A percentile compares a stretch with the other conserved stretches of the same genome.
Evolutionary conservation across 2,329 filamentous ascomycete genomes (phyloP).

Genomic region (Sarocladiaceae sp.): DNA sequence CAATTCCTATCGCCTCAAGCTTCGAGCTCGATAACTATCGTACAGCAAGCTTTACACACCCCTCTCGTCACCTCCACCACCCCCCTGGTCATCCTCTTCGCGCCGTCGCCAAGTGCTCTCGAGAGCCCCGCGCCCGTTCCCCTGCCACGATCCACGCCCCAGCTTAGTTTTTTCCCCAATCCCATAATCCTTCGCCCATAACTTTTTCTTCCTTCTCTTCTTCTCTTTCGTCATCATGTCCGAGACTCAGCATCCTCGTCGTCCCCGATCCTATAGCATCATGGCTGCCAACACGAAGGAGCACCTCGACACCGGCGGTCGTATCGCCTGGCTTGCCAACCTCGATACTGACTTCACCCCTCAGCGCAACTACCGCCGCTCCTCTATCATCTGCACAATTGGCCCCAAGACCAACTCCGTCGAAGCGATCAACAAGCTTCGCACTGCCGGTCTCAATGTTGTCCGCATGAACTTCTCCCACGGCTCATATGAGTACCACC

Average conservation of each 20-base stretch:
- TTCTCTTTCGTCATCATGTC: constrained; percentile 25
- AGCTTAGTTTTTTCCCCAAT: constrained; percentile 8
- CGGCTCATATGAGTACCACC: constrained; percentile 82
- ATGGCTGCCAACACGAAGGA: constrained; percentile 70
- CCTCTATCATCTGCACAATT: constrained; percentile 98
- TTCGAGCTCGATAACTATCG: not conserved
- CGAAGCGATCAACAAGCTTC: constrained; percentile 93
- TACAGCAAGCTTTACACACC: not conserved
- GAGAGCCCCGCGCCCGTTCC: constrained; percentile 5
- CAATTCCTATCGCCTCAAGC: not conserved
- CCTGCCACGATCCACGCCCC: constrained; percentile 9
- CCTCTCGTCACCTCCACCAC: not conserved
- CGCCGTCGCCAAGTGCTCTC: constrained; percentile 6
- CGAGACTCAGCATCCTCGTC: constrained; percentile 21
- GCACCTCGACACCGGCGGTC: constrained; percentile 74
- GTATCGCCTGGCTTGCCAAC: constrained; percentile 60
- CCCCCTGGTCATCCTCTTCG: not conserved
- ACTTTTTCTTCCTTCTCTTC: constrained; percentile 7
- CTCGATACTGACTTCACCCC: constrained; percentile 89
- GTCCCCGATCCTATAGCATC: constrained; percentile 32
- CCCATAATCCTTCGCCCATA: constrained; percentile 4
- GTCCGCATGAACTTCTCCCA: constrained; percentile 99
- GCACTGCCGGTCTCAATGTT: constrained; percentile 88
- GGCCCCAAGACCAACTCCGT: constrained; percentile 98
- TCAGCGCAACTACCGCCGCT: constrained; percentile 86